Conservation (phyloP, 352 stramenopile species). For the Globisporangium nunn region DNA sequence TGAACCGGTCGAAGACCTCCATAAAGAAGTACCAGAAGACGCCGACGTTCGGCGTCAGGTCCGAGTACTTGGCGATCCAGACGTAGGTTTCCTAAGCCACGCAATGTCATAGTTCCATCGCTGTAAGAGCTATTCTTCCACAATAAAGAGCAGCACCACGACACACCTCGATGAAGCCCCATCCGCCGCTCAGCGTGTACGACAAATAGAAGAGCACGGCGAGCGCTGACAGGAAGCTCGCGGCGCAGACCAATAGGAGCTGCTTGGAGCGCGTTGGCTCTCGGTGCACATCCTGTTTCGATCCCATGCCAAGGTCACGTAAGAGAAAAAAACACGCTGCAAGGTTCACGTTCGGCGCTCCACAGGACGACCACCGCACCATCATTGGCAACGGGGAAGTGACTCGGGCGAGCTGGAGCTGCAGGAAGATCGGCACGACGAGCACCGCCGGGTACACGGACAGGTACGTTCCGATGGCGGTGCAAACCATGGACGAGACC, state of each 20-base stretch:
- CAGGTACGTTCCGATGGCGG: constrained; percentile 59
- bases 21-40: constrained; percentile 90
- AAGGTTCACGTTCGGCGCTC: too few relatives aligned
- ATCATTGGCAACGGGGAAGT: constrained; percentile 2
- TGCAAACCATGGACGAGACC: constrained; percentile 33
- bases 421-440: constrained; percentile 44
- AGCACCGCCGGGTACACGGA: constrained; percentile 70
- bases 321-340: neutral
- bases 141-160: neutral
- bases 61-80: constrained; percentile 72
- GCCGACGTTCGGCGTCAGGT: constrained; percentile 78
- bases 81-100: constrained; percentile 61
- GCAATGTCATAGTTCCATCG: neutral
- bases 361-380: neutral
- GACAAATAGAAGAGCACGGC: constrained; percentile 46
- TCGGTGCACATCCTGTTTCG: neutral
- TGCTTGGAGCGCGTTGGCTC: neutral
- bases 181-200: constrained; percentile 38
- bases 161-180: constrained; percentile 54
- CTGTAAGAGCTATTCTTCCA: too few relatives aligned
- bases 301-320: too few relatives aligned
- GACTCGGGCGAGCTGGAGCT: constrained; percentile 23
- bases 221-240: constrained; percentile 22
- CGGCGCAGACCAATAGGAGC: constrained; percentile 5
- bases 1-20: constrained; percentile 84